Evolutionary conservation across 106 monocot genomes (phyloP).

Genomic region (Allium cepa): DNA sequence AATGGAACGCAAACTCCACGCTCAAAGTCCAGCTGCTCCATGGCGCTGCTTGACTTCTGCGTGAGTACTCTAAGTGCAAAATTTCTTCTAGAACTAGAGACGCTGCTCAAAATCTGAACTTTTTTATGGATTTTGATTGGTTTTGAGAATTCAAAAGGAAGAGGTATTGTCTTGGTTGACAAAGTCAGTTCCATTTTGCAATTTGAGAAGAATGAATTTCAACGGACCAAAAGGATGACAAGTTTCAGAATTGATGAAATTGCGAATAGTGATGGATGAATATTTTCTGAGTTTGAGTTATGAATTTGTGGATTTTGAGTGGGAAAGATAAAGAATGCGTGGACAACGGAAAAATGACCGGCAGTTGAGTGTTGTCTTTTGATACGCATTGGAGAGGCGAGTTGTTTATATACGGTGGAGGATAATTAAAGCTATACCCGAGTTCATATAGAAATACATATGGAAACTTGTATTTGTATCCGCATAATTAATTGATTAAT

Average conservation of each 20-base stretch:
- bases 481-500: no score
- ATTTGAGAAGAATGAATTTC: background rate
- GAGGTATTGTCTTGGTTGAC: background rate
- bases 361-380: background rate
- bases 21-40: constrained; percentile 98
- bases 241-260: background rate
- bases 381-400: no score
- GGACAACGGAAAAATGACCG: background rate
- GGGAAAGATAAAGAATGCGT: background rate
- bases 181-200: background rate
- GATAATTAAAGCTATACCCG: no score
- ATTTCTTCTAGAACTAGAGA: background rate
- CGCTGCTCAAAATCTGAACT: background rate
- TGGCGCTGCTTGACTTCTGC: constrained; percentile 22
- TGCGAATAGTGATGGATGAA: background rate
- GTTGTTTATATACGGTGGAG: no score
- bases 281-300: background rate
- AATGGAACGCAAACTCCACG: constrained; percentile 94
- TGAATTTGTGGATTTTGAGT: background rate
- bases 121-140: background rate
- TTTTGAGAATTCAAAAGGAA: background rate
- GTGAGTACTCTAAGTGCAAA: background rate
- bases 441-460: no score
- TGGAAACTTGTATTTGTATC: no score
- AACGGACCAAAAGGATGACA: no score